Conservation (phyloP, 352 stramenopile species). For the Phytophthora foliorum region DNA sequence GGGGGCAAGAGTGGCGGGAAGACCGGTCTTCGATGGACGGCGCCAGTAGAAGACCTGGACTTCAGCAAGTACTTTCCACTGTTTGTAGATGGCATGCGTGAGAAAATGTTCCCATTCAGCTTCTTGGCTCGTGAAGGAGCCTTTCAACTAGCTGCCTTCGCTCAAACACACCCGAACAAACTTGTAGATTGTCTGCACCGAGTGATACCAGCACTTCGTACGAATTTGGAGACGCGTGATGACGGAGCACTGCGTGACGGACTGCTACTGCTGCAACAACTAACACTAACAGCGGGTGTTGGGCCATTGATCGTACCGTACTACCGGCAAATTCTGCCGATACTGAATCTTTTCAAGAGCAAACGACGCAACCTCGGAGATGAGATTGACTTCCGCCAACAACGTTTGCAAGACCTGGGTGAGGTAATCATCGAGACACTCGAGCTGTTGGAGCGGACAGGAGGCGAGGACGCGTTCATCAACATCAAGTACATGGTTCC, state of each 20-base stretch:
- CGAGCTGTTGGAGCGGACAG: slow-evolving; percentile 86
- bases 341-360: slow-evolving; percentile 93
- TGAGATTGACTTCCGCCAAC: slow-evolving; percentile 92
- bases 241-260: slow-evolving; percentile 59
- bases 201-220: slow-evolving; percentile 73
- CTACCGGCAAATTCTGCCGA: slow-evolving; percentile 91
- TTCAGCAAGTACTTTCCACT: slow-evolving; percentile 91
- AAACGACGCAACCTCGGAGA: slow-evolving; percentile 93
- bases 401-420: slow-evolving; percentile 79
- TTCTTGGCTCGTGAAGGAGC: slow-evolving; percentile 86
- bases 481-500: slow-evolving; percentile 98
- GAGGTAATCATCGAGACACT: slow-evolving; percentile 91
- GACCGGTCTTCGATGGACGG: slow-evolving; percentile 60
- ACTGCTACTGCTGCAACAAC: slow-evolving; percentile 65
- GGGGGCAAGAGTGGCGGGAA: slow-evolving; percentile 50
- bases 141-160: slow-evolving; percentile 87
- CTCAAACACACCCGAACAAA: slow-evolving; percentile 61
- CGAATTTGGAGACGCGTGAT: slow-evolving; percentile 78
- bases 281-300: slow-evolving; percentile 65
- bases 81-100: slow-evolving; percentile 93
- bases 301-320: slow-evolving; percentile 91
- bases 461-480: slow-evolving; percentile 91
- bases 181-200: slow-evolving; percentile 76
- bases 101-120: slow-evolving; percentile 75
- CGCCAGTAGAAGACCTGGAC: slow-evolving; percentile 75